phyloP scores from a whole-genome alignment of 139 green algal species.

The Chlorella sp. region DNA sequence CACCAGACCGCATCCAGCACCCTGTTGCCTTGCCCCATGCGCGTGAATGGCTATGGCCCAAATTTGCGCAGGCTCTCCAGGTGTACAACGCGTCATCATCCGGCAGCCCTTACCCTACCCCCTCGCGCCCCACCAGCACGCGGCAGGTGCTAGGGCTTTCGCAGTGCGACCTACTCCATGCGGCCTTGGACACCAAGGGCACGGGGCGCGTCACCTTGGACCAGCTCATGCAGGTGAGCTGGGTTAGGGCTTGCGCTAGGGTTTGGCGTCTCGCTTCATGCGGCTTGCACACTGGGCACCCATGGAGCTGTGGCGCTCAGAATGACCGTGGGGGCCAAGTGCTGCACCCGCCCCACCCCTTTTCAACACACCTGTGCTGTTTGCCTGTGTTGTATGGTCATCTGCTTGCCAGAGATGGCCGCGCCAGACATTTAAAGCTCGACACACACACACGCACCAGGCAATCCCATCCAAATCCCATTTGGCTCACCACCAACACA shows the following conservation, averaged over 20 bases:
- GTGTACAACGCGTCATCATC: not conserved
- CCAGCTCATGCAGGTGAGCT: not conserved
- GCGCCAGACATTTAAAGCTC: too few species aligned
- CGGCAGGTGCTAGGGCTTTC: not conserved
- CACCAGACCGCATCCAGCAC: not conserved
- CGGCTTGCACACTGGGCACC: too few species aligned
- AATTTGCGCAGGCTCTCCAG: too few species aligned
- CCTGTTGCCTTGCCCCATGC: too few species aligned
- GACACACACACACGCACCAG: not conserved
- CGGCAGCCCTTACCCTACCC: not conserved
- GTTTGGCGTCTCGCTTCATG: too few species aligned
- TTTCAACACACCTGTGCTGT: too few species aligned
- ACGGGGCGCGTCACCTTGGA: not conserved
- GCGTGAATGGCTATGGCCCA: too few species aligned
- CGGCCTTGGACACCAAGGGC: not conserved
- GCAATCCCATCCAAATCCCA: not conserved
- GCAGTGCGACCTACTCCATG: not conserved
- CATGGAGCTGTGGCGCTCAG: too few species aligned
- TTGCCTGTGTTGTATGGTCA: not conserved
- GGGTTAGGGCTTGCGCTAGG: too few species aligned
- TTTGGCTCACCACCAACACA: not conserved
- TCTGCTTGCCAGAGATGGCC: not conserved
- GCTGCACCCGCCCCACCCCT: too few species aligned
- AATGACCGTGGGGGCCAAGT: too few species aligned
- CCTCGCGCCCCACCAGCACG: too few species aligned